Evolutionary conservation across 495 filamentous ascomycete species (phyloP).

Genomic region (Opeltia flavorubescens): DNA sequence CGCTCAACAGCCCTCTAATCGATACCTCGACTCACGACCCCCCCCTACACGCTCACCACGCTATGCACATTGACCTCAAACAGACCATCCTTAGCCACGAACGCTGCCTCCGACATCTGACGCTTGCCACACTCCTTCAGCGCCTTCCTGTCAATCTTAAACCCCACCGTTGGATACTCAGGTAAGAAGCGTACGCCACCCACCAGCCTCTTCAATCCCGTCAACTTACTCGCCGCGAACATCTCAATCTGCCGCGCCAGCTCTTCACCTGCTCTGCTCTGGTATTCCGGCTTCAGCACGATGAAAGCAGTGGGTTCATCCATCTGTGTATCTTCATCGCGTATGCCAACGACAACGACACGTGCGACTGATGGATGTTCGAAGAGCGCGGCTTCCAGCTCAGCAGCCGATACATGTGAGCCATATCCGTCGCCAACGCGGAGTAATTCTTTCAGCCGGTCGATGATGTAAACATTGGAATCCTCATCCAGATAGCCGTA

Average conservation of each 20-base stretch:
- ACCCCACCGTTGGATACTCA: background rate
- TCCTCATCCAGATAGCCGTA: constrained; percentile 2
- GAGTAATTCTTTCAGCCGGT: constrained; percentile 26
- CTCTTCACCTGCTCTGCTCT: background rate
- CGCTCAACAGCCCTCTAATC: too few species aligned
- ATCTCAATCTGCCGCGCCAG: background rate
- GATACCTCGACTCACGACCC: too few species aligned
- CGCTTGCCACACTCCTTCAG: background rate
- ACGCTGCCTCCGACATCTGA: background rate
- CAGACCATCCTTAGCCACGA: too few species aligned
- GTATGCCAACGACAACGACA: constrained; percentile 17
- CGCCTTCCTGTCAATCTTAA: background rate
- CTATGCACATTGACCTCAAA: too few species aligned
- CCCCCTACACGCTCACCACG: too few species aligned
- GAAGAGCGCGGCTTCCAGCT: constrained; percentile 20
- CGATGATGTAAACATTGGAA: constrained; percentile 21
- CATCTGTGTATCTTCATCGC: background rate
- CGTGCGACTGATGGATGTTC: constrained; percentile 17
- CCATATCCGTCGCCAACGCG: constrained; percentile 20
- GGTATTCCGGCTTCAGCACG: constrained; percentile 5
- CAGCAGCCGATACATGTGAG: constrained; percentile 20
- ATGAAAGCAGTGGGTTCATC: constrained; percentile 10
- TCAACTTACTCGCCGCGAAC: background rate
- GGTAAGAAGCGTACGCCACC: background rate
- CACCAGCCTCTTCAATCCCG: background rate